Evolutionary conservation across 345 rosid genomes (phyloP).

Genomic region (Adansonia digitata): DNA sequence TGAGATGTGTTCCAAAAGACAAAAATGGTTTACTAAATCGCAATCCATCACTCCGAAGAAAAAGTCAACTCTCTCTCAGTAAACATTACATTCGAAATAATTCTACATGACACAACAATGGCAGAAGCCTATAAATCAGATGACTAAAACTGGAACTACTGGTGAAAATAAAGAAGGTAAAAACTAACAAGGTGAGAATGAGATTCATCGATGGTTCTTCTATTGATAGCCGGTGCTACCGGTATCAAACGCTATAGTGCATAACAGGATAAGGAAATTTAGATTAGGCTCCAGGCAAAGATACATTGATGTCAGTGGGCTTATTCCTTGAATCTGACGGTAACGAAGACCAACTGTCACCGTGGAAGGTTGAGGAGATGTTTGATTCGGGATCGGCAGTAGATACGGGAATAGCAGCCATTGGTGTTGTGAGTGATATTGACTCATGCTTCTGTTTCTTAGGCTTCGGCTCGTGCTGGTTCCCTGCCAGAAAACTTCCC

Average conservation of each 20-base stretch:
- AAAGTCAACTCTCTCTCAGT: background rate
- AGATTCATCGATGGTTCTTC: conserved; percentile 17
- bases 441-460: no score
- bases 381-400: no score
- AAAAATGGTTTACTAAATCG: conserved; percentile 13
- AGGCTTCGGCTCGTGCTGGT: no score
- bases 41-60: conserved; percentile 16
- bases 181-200: conserved; percentile 22
- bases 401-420: no score
- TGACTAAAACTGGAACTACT: conserved; percentile 16
- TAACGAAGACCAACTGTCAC: conserved; percentile 46
- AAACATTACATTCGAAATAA: conserved; percentile 28
- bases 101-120: conserved; percentile 37
- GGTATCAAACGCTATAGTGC: conserved; percentile 17
- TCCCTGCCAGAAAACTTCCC: no score
- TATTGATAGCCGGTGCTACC: conserved; percentile 14
- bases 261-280: conserved; percentile 7
- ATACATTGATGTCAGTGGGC: conserved; percentile 49
- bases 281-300: conserved; percentile 37
- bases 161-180: background rate
- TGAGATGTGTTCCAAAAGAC: background rate
- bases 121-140: conserved; percentile 26
- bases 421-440: no score
- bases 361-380: no score
- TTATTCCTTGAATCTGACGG: conserved; percentile 43